Evolutionary conservation across 257 asterid species (phyloP).

Genomic region (Lycium ferocissimum): DNA sequence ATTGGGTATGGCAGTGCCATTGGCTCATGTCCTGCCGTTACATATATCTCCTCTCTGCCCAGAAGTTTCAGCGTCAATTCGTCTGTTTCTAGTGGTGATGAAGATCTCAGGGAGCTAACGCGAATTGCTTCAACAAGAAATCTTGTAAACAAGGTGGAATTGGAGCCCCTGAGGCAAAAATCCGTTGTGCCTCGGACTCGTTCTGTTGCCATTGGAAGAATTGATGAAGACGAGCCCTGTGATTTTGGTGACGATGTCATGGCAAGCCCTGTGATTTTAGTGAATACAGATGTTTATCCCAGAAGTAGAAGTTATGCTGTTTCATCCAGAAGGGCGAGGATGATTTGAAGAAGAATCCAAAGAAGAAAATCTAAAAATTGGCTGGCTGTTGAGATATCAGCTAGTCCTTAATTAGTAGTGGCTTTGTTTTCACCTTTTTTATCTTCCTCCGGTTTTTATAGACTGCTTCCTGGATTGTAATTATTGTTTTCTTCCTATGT

Average conservation of each 20-base stretch:
- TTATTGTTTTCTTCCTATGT: background rate
- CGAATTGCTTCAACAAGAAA: constrained; percentile 51
- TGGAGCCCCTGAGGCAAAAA: constrained; percentile 29
- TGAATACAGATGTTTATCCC: constrained; percentile 23
- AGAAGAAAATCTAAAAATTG: background rate
- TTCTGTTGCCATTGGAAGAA: constrained; percentile 26
- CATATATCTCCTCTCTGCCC: constrained; percentile 36
- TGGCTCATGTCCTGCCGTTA: constrained; percentile 41
- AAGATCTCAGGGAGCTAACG: constrained; percentile 54
- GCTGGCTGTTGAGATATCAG: background rate
- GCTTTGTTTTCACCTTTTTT: background rate
- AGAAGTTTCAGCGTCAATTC: constrained; percentile 50
- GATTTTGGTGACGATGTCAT: constrained; percentile 29
- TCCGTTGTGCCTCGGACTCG: constrained; percentile 24
- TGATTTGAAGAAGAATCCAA: background rate
- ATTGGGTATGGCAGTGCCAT: constrained; percentile 34
- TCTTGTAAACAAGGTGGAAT: constrained; percentile 1
- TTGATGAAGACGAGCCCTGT: constrained; percentile 34
- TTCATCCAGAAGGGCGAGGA: background rate
- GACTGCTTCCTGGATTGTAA: background rate
- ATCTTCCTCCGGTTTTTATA: background rate
- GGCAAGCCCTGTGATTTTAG: constrained; percentile 24
- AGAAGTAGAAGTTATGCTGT: constrained; percentile 21
- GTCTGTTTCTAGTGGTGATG: constrained; percentile 34
- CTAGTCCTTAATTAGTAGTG: no score